Conservation (phyloP, 2,329 filamentous ascomycete species). For the Penicillium paneum region DNA sequence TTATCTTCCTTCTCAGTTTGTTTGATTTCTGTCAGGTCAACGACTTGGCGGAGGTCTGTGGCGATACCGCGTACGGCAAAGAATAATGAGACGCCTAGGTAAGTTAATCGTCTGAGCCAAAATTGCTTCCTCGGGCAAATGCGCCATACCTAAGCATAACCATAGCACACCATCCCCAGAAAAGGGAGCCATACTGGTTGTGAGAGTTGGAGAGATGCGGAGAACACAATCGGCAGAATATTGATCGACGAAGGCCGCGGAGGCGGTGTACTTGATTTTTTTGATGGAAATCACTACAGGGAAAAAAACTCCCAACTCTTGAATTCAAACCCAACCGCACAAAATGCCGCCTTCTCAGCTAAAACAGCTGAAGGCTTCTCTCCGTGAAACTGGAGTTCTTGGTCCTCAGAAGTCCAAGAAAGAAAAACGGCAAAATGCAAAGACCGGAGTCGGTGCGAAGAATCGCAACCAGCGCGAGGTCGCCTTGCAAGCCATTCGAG, state of each 20-base stretch:
- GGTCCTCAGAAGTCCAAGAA: conserved; percentile 95
- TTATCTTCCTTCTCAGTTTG: conserved; percentile 63
- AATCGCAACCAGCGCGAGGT: conserved; percentile 73
- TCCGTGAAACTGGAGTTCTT: conserved; percentile 83
- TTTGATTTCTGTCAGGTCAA: conserved; percentile 57
- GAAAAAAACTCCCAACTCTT: conserved; percentile 29
- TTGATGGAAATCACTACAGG: conserved; percentile 14
- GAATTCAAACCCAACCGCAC: conserved; percentile 15
- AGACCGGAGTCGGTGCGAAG: conserved; percentile 65
- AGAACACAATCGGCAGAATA: conserved; percentile 31
- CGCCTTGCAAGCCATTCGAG: conserved; percentile 80
- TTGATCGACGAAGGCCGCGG: conserved; percentile 19
- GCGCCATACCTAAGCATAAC: conserved; percentile 36
- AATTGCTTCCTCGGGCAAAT: rapidly evolving
- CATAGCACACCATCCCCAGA: conserved; percentile 39
- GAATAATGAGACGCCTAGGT: conserved; percentile 43
- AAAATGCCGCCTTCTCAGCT: conserved; percentile 92
- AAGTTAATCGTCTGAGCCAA: not conserved
- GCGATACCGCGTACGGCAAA: conserved; percentile 56
- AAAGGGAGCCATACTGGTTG: conserved; percentile 33
- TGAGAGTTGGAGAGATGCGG: conserved; percentile 18
- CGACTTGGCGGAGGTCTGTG: conserved; percentile 46
- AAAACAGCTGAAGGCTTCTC: conserved; percentile 88
- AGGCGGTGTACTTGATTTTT: conserved; percentile 38
- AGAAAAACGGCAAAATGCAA: conserved; percentile 72